A percentile compares a stretch with the other conserved stretches of the same genome.
Conservation (phyloP, 441 rosid species). For the Brassica hybrid region DNA sequence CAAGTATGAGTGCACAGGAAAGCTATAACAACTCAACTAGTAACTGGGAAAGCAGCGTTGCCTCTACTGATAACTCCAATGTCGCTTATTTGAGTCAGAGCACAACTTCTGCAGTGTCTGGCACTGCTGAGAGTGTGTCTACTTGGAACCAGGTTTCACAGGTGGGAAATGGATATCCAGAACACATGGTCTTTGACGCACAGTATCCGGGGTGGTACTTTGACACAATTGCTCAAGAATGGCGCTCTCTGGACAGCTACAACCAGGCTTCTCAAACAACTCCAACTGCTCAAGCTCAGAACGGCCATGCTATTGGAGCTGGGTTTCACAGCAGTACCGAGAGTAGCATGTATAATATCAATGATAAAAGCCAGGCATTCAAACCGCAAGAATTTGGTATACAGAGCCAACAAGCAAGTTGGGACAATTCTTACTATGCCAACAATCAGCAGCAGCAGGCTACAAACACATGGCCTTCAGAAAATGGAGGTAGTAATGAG, state of each 20-base stretch:
- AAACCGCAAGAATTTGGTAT: constrained; percentile 48
- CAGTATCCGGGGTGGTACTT: constrained; percentile 98
- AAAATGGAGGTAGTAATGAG: constrained; percentile 37
- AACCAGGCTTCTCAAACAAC: constrained; percentile 56
- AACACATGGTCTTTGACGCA: constrained; percentile 88
- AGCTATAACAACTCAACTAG: constrained; percentile 39
- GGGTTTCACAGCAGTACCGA: constrained; percentile 42
- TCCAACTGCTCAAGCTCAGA: constrained; percentile 52
- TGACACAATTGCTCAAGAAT: constrained; percentile 71
- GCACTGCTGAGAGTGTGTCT: constrained; percentile 60
- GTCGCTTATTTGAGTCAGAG: constrained; percentile 64
- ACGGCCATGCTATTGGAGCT: constrained; percentile 51
- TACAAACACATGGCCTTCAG: constrained; percentile 58
- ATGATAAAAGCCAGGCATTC: constrained; percentile 45
- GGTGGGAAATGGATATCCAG: constrained; percentile 73
- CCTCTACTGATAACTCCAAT: constrained; percentile 56
- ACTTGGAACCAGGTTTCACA: constrained; percentile 75
- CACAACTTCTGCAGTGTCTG: constrained; percentile 56
- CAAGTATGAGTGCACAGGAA: constrained; percentile 41
- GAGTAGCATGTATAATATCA: constrained; percentile 43
- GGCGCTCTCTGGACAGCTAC: constrained; percentile 77
- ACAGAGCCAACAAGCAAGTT: constrained; percentile 53
- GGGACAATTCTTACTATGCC: constrained; percentile 57
- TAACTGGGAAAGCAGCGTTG: constrained; percentile 47
- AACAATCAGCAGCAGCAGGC: constrained; percentile 45